Evolutionary conservation across 129 eudicot genomes (phyloP), one percentile per base, ranked within the genome.

Genomic region (Pseudognaphalium luteoalbum): DNA sequence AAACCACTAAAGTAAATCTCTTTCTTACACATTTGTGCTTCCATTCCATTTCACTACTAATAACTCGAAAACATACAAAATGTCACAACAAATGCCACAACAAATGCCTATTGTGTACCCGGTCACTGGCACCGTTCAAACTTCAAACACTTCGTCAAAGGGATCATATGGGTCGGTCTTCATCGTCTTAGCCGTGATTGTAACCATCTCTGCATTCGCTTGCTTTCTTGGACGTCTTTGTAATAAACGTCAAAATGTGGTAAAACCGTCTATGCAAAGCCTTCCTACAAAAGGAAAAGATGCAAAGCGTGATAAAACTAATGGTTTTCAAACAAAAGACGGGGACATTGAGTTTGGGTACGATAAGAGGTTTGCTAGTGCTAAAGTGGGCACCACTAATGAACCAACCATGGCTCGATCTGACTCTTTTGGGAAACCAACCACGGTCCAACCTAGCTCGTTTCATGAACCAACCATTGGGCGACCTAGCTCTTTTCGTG

Each of bases 21-120:
- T 72, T 66, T 70, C 73, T 63, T 70, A 44, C 65, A 51, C 76
- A 74, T 61, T 51, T 68, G 59, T 9, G 15, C 66, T 20, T 22
- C 72, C 15, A n/a, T n/a, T n/a, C n/a, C n/a, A 67, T 59, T 62
- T 34, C 51, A 16, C 37, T 41, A 33, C 65, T 21, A 25, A 25
- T 44, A 25, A 68, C 17, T 30, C 11, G 8, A 58, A 51, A 20
- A 9, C 32, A 10, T 14, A 7, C 3, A 72, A 82, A 77, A 82
- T 82, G 86, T 82, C 85, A 17, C 79, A 77, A 56, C 52, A 82
- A 77, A 82, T 82, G 82, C 77, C 86, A n/a, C 80, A 77, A 66
- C 52, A 66, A 59, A 82, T 82, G 79, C 86, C 86, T 4, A 17
- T 59, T 3, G 86, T 82, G 12, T 82, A 77, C 72, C 86, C 86